Conservation (phyloP, 768 basidiomycete genomes). For the Phylloporus scabripes region DNA sequence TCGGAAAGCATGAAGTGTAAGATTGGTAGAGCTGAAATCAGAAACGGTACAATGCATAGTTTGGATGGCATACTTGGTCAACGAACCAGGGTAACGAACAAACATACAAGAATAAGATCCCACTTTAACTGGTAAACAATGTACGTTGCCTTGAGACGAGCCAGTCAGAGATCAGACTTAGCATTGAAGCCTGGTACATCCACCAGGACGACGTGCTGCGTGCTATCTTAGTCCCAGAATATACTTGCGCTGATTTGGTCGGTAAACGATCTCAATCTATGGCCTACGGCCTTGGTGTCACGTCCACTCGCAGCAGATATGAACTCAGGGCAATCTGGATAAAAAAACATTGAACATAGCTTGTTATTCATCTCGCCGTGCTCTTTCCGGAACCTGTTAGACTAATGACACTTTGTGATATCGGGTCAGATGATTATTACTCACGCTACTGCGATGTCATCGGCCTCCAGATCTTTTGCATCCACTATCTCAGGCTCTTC, state of each 20-base stretch:
- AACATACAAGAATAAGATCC: no score
- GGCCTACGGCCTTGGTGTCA: no score
- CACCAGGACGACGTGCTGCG: conserved; percentile 13
- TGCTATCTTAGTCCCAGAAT: conserved; percentile 3
- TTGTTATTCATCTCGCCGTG: conserved; percentile 5
- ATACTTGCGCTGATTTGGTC: conserved; percentile 2
- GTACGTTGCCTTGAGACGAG: not conserved
- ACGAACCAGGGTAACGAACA: no score
- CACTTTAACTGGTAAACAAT: not conserved
- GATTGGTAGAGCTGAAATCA: no score
- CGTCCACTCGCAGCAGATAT: no score
- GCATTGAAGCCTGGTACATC: conserved; percentile 22
- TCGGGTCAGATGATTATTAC: not conserved
- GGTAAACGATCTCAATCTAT: no score
- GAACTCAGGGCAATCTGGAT: no score
- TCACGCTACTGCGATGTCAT: not conserved
- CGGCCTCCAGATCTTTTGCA: not conserved
- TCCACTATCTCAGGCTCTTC: not conserved
- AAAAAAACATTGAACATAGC: not conserved
- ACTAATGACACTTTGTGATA: conserved; percentile 12
- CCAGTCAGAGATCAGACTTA: conserved; percentile 1
- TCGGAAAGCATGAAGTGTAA: no score
- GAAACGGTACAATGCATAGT: no score
- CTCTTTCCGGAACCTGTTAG: conserved; percentile 14
- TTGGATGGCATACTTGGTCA: no score